Evolutionary conservation across 768 basidiomycete genomes (phyloP), one percentile per base, ranked within the genome.

Genomic region (Kwoniella shandongensis): DNA sequence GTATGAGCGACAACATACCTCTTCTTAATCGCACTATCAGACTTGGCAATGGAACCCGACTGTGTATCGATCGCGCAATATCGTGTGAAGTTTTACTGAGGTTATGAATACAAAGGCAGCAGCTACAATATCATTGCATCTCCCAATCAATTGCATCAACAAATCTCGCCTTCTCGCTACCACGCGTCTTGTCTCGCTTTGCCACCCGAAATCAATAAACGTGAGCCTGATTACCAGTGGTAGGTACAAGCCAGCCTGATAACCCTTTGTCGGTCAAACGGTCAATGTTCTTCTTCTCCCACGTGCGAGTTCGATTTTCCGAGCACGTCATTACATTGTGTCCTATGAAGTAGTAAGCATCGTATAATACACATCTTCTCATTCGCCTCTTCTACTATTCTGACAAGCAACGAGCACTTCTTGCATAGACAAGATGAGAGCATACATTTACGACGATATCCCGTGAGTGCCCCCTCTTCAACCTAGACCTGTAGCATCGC

Each of bases 391-490:
- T 8, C 40, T 42, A 8, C 8, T 42, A n/a, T 8, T 8, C 22
- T 17, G 40, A 18, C 40, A 42, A 32, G 32, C 32, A 32, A 32
- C 32, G 32, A 32, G 32, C n/a, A n/a, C n/a, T n/a, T n/a, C n/a
- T n/a, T n/a, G n/a, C n/a, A 13, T 51, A 29, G 18, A 17, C 52
- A 54, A 17, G 8, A 76, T 76, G 75, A 57, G 68, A 61, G 76
- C 77, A 5, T 78, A 78, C 65, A 55, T 75, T 39, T 77, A 67
- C 57, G 76, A 78, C 67, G 69, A 78, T 54, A 62, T 73, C 39
- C 73, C 72, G 75, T 76, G 30, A 50, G 73, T 61, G 30, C 22
- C 15, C 25, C 27, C 47, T 48, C 39, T 12, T 20, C 13, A 42
- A 44, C 57, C 12, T 35, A 18, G 10, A 12, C 41, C 18, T 7